Conservation (phyloP, 768 basidiomycete genomes). For the Tricholomella constricta region DNA sequence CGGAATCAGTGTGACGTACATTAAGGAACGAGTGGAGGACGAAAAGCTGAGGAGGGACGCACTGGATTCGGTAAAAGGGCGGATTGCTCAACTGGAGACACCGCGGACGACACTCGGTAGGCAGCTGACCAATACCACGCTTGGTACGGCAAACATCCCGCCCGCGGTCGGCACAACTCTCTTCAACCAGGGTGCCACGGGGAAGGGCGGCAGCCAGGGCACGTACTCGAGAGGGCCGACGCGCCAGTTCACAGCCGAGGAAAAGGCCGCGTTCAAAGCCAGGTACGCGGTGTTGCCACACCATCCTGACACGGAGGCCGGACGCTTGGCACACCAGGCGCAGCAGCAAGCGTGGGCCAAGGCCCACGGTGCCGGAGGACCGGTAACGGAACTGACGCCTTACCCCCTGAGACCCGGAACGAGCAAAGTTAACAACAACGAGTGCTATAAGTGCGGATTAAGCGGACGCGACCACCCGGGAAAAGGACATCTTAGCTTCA, state of each 20-base stretch:
- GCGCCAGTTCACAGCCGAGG: neutral
- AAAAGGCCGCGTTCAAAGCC: neutral
- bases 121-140: neutral
- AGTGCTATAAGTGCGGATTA: slow-evolving; percentile 4
- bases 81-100: neutral
- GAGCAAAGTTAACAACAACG: neutral
- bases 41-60: too few relatives aligned
- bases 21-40: neutral
- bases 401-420: slow-evolving; percentile 3
- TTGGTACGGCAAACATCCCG: neutral
- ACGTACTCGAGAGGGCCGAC: neutral
- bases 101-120: neutral
- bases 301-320: neutral
- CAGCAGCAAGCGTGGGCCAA: neutral
- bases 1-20: neutral
- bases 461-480: neutral
- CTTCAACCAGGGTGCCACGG: neutral
- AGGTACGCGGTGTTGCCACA: neutral
- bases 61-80: neutral
- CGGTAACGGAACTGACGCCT: neutral
- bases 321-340: neutral
- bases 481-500: neutral
- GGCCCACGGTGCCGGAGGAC: neutral
- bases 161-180: neutral
- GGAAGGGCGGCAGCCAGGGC: too few relatives aligned